Base-by-base conservation (phyloP, 1,139 yeast species). In the Nakaseomyces sp. region DNA sequence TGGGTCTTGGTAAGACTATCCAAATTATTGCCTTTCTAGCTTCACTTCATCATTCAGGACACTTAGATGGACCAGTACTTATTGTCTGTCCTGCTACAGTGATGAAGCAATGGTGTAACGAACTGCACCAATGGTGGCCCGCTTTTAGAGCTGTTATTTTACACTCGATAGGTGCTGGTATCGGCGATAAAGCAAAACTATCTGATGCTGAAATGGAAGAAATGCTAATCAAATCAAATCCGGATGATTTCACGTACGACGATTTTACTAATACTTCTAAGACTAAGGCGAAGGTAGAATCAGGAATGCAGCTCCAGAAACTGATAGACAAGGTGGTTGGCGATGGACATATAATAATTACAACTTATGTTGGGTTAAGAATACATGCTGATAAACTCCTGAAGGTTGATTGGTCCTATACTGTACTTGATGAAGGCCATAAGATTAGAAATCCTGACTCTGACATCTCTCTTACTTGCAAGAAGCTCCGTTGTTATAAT, bases 41-140 rank as follows among this genome's bases (percentile, higher is more conserved):
- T 0, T 94, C 95, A 0, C 68, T 91, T 32, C 95, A 88, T 57
- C 85, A 88, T 59, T 84, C 95, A 15, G 81, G 82, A 0, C 67
- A 76, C 43, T 65, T 91, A 4, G 73, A 76, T 18, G 83, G 82
- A 40, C 98, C 98, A 0, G 82, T 84, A 0, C 60, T 91, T 30
- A 74, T 91, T 35, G 96, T 91, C 0, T 95, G 96, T 47, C 98
- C 98, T 0, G 97, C 98, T 0, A 91, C 98, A 0, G 96, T 91
- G 0, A 70, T 91, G 73, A 83, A 79, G 49, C 98, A 91, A 59
- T 91, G 98, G 98, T 94, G 89, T 5, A 83, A 81, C 50, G 98
- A 91, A 61, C 79, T 91, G 45, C 98, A 91, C 56, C 74, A 82
- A 41, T 91, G 98, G 98, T 91, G 97, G 97, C 97, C 98, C 1